Evolutionary conservation across 768 basidiomycete species (phyloP), one percentile per base, ranked within the genome.

Genomic region (Agrocybe pediades): DNA sequence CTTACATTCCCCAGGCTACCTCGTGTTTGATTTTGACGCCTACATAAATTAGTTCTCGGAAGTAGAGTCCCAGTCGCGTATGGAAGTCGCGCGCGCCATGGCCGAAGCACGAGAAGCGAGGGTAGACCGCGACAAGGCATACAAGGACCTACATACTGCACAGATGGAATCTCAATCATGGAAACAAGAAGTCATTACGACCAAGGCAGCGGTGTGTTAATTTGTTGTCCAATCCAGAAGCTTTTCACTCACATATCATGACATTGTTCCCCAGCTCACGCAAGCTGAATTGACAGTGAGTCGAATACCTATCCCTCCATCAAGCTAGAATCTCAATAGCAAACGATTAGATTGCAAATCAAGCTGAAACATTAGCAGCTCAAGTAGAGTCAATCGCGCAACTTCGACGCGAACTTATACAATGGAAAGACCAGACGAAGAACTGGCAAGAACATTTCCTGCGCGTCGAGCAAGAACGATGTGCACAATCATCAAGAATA

Each of bases 361-460:
- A 87, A 58, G 71, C 74, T n/a, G 82, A 85, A 51, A 82, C 81
- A 3, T 44, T 67, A 8, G 56, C 60, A 9, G 44, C 50, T 42
- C 67, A 68, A 23, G 23, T 58, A 13, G 83, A 87, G 45, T 82
- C 82, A 6, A 83, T 88, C 48, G 65, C 75, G 1, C 84, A 83
- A 49, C 74, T 90, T 25, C 80, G 82, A 21, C 77, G 85, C 45
- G 88, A 92, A 64, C 74, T 81, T 0, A 71, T 69, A 0, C 87
- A 90, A 49, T 89, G 87, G 87, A 89, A 88, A 67, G 82, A 85
- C 46, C 89, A 90, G 60, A 81, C 87, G 0, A 74, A 76, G 49
- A 86, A 86, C 60, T 91, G 89, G 89, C 90, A 90, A 66, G 88
- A 88, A 19, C 87, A 89, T 60, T 90, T 88, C 65, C 71, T 85